Evolutionary conservation across 768 basidiomycete genomes (phyloP).

Genomic region (Mycena polygramma): DNA sequence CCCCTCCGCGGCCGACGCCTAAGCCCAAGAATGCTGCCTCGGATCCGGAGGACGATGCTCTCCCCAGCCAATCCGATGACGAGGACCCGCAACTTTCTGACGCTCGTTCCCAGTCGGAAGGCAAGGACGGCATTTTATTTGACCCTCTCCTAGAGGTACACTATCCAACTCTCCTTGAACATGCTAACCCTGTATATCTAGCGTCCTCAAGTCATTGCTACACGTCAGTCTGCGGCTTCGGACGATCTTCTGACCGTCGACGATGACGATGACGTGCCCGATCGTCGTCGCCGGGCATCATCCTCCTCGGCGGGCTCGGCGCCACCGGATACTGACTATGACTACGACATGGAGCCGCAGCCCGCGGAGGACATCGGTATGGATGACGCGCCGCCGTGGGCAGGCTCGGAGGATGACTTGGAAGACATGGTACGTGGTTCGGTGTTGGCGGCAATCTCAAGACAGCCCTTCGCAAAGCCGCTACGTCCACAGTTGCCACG

Average conservation of each 20-base stretch:
- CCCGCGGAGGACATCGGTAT: background rate
- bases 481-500: constrained; percentile 1
- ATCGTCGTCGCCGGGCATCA: background rate
- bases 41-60: background rate
- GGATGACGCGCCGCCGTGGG: background rate
- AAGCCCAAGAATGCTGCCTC: background rate
- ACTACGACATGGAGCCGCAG: background rate
- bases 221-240: background rate
- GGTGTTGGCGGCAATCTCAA: constrained; percentile 3
- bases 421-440: background rate
- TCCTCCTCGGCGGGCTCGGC: background rate
- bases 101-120: background rate
- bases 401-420: background rate
- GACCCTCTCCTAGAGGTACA: background rate
- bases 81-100: background rate
- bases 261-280: background rate
- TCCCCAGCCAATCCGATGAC: background rate
- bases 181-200: background rate
- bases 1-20: too few species aligned
- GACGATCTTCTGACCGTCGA: background rate
- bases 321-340: background rate
- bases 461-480: background rate
- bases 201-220: background rate
- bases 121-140: background rate
- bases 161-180: background rate